These are phyloP conservation scores for Diaporthe destruens DNA, from an alignment of 2,329 filamentous ascomycete genomes.

Conservation along the genomic window DNA sequence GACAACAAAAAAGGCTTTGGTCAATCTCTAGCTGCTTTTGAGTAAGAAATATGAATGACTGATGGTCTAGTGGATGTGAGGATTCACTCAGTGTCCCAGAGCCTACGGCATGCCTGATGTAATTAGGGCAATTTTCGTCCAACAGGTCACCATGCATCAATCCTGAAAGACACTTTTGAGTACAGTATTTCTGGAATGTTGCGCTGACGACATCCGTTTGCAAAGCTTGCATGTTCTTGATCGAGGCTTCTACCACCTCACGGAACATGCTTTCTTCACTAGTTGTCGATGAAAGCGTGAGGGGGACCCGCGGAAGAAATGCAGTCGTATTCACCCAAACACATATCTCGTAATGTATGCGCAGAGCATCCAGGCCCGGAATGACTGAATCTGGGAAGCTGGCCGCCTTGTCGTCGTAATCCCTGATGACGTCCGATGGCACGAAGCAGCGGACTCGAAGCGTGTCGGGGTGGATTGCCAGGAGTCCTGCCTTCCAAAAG, in stretches of 20 bases:
- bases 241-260: neutral
- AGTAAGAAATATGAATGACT: neutral
- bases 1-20: neutral
- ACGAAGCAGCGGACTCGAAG: slow-evolving; percentile 6
- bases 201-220: neutral
- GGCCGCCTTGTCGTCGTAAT: neutral
- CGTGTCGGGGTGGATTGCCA: neutral
- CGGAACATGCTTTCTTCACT: neutral
- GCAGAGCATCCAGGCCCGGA: neutral
- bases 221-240: neutral
- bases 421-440: neutral
- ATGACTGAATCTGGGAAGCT: neutral
- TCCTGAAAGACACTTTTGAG: neutral
- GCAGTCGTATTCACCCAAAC: slow-evolving; percentile 7
- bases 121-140: slow-evolving; percentile 1
- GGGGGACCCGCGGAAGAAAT: neutral
- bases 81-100: neutral
- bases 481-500: neutral
- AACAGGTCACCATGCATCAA: neutral
- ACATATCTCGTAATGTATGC: neutral
- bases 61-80: too few species aligned
- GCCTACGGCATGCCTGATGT: neutral
- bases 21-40: slow-evolving; percentile 6
- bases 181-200: neutral
- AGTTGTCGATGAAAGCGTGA: neutral